Percentiles rank a stretch among this genome's conserved stretches.
phyloP scores from a whole-genome alignment of 1,284 basidiomycete species.

The Ceratorhiza oryzae-sativae region DNA sequence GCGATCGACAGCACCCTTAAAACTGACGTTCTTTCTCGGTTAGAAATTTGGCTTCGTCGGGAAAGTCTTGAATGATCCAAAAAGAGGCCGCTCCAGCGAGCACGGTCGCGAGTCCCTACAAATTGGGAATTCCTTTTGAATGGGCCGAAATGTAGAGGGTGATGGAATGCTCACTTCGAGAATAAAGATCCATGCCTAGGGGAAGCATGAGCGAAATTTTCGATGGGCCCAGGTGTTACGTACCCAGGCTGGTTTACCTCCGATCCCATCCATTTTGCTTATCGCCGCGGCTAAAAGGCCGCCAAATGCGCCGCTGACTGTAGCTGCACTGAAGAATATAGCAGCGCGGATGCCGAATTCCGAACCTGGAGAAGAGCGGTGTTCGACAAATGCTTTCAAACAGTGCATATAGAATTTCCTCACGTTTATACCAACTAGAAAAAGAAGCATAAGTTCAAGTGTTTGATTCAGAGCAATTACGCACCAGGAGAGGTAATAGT shows the following conservation, averaged over 20 bases:
- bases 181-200: conserved; percentile 35
- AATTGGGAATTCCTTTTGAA: conserved; percentile 10
- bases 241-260: conserved; percentile 40
- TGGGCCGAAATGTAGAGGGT: neutral
- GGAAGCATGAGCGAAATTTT: neutral
- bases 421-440: conserved; percentile 37
- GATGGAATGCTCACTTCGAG: conserved; percentile 12
- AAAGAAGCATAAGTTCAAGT: neutral
- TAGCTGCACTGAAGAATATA: conserved; percentile 56
- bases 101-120: conserved; percentile 42
- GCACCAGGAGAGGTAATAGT: conserved; percentile 51
- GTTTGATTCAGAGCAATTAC: neutral
- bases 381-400: conserved; percentile 49
- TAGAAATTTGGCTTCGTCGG: conserved; percentile 40
- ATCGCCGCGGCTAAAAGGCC: conserved; percentile 43
- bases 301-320: conserved; percentile 52
- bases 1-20: conserved; percentile 41
- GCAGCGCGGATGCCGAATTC: conserved; percentile 50
- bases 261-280: conserved; percentile 41
- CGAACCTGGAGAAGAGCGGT: conserved; percentile 36
- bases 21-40: conserved; percentile 42
- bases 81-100: conserved; percentile 39
- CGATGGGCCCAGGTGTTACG: neutral
- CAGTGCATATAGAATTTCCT: neutral
- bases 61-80: conserved; percentile 43